Evolutionary conservation across 2,329 filamentous ascomycete genomes (phyloP), one percentile per base, ranked within the genome.

Genomic region (Trichoderma asperellum): DNA sequence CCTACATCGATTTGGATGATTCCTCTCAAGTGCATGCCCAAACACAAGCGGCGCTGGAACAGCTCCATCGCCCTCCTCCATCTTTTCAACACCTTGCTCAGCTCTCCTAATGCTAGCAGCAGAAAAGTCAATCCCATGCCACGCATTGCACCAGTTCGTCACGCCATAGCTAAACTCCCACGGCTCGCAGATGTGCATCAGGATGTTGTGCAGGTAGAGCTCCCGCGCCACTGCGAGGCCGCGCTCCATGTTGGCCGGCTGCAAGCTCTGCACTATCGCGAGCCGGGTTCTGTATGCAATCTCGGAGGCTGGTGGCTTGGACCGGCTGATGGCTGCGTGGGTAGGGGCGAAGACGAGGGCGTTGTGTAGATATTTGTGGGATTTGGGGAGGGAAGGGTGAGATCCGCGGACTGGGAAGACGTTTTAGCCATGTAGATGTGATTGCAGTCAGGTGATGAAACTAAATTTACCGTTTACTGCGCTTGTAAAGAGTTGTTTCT

Each of bases 241-340:
- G 11, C 71, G 59, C 56, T 73, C 70, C 6, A 71, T 57, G 32
- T 47, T 64, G 0, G 63, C 71, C 74, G 78, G 40, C 83, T 61
- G 56, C 3, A 67, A 6, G 24, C 52, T 57, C 11, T 72, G 47
- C 82, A 68, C 21, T n/a, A 72, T 47, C 10, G 73, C 71, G 2
- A 64, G 65, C 8, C 73, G 73, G 43, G 70, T 56, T 1, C 49
- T 35, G 21, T 69, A 68, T 14, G 73, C 73, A 12, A 74, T 64
- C 4, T 74, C 73, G 29, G 56, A 52, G 3, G 70, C 57, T 12
- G 70, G 70, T 5, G 71, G 70, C 7, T 72, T 71, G 32, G 70
- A 49, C 10, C 68, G 64, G 67, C 47, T 60, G 32, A 73, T 60
- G 18, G 60, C 27, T 8, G 71, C 27, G 40, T 67, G 67, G 18